Evolutionary conservation across 1,139 yeast species (phyloP).

Genomic region (Saccharomyces hybrid): DNA sequence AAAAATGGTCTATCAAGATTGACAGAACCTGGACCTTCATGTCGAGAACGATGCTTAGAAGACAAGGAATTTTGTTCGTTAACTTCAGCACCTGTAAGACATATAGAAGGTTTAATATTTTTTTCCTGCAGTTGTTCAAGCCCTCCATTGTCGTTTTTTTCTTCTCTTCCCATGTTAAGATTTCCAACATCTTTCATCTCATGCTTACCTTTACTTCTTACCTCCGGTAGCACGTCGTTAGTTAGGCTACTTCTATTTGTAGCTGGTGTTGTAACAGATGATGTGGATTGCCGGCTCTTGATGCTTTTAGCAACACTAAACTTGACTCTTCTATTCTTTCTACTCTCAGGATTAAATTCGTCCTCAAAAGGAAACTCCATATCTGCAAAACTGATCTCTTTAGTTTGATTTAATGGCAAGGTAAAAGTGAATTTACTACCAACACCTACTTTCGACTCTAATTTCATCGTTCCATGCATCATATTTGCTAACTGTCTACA

Average conservation of each 20-base stretch:
- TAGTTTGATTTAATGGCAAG: slow-evolving; percentile 68
- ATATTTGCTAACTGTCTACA: slow-evolving; percentile 83
- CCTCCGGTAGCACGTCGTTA: not conserved
- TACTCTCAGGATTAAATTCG: slow-evolving; percentile 38
- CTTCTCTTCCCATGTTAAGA: slow-evolving; percentile 22
- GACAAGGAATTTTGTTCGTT: not conserved
- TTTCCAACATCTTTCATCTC: not conserved
- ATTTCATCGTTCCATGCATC: slow-evolving; percentile 76
- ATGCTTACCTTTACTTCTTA: not conserved
- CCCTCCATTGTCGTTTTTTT: not conserved
- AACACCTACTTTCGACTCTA: slow-evolving; percentile 59
- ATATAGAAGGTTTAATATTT: not conserved
- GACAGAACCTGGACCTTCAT: slow-evolving; percentile 14
- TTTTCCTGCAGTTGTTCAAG: not conserved
- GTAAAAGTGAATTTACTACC: slow-evolving; percentile 79
- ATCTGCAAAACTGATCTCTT: slow-evolving; percentile 42
- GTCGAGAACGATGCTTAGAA: slow-evolving; percentile 4
- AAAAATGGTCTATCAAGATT: slow-evolving; percentile 31
- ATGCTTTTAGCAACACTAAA: slow-evolving; percentile 29
- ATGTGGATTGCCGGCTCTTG: slow-evolving; percentile 17
- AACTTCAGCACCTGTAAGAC: slow-evolving; percentile 20
- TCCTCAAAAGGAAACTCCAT: slow-evolving; percentile 36
- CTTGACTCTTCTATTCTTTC: slow-evolving; percentile 37
- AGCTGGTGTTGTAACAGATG: slow-evolving; percentile 12
- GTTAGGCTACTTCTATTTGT: slow-evolving; percentile 2